These are phyloP conservation scores for Fabrea salina DNA, from an alignment of 169 alveolate species.

Conservation along the genomic window DNA sequence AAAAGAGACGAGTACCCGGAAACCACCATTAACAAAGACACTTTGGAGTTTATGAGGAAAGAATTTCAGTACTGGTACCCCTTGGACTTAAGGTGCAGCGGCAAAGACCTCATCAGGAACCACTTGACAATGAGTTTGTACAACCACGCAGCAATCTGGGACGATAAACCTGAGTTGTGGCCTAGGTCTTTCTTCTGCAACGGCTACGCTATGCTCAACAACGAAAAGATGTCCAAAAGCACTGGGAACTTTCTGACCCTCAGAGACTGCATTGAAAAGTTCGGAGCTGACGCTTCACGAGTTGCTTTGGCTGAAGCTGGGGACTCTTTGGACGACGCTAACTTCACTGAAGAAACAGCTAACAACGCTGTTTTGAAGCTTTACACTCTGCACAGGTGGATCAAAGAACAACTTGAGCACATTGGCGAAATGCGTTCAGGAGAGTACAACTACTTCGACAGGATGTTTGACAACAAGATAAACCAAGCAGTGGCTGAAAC, in stretches of 20 bases:
- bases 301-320: conserved; percentile 99
- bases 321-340: conserved; percentile 96
- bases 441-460: conserved; percentile 39
- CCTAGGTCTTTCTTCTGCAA: conserved; percentile 95
- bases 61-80: conserved; percentile 96
- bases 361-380: conserved; percentile 81
- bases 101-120: conserved; percentile 98
- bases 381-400: conserved; percentile 80
- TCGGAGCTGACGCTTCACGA: conserved; percentile 97
- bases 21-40: conserved; percentile 65
- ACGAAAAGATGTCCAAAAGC: conserved; percentile 96
- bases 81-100: conserved; percentile 92
- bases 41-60: conserved; percentile 80
- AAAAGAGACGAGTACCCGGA: conserved; percentile 79
- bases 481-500: conserved; percentile 52
- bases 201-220: conserved; percentile 96
- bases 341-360: conserved; percentile 83
- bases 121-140: conserved; percentile 98
- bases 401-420: conserved; percentile 55
- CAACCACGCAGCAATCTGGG: conserved; percentile 99
- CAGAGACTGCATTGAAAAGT: conserved; percentile 87
- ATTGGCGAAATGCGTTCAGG: conserved; percentile 41
- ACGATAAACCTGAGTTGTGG: conserved; percentile 76
- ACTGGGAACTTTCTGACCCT: conserved; percentile 96
- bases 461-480: conserved; percentile 63